Evolutionary conservation across 225 moss, liverwort and hornwort genomes (phyloP).

Genomic region (Physcomitrellopsis africana): DNA sequence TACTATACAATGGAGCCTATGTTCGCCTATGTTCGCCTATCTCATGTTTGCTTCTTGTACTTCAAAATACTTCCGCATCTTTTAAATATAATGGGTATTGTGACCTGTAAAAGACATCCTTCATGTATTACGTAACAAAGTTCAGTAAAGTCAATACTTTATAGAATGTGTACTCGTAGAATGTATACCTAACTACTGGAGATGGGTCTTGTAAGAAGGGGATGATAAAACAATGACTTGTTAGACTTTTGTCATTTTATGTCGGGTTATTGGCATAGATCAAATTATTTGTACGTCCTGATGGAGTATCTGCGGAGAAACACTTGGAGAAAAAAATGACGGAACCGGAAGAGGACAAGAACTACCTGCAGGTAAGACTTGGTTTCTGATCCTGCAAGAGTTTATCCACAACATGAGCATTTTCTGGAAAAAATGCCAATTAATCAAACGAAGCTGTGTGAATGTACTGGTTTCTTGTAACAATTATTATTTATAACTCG

Average conservation of each 20-base stretch:
- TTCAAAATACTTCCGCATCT: too few relatives aligned
- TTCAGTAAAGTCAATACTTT: too few relatives aligned
- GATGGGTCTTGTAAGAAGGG: not conserved
- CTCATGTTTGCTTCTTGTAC: too few relatives aligned
- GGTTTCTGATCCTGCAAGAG: not conserved
- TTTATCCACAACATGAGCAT: not conserved
- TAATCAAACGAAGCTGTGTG: not conserved
- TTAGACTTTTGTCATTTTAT: constrained; percentile 1
- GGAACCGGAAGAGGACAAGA: constrained; percentile 84
- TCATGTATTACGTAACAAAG: too few relatives aligned
- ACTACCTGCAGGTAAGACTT: constrained; percentile 59
- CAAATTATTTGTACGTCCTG: constrained; percentile 60
- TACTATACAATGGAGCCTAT: too few relatives aligned
- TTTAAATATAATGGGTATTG: too few relatives aligned
- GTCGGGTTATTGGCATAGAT: constrained; percentile 68
- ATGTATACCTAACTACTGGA: not conserved
- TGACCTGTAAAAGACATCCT: too few relatives aligned
- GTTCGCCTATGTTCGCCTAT: too few relatives aligned
- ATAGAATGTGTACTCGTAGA: not conserved
- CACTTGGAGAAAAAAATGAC: constrained; percentile 72
- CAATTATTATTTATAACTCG: not conserved
- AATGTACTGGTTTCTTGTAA: not conserved
- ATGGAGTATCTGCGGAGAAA: constrained; percentile 62
- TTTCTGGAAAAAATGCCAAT: not conserved
- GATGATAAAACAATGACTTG: not conserved